These are phyloP conservation scores for Cercophora samala DNA, from an alignment of 495 filamentous ascomycete genomes.

Conservation along the genomic window DNA sequence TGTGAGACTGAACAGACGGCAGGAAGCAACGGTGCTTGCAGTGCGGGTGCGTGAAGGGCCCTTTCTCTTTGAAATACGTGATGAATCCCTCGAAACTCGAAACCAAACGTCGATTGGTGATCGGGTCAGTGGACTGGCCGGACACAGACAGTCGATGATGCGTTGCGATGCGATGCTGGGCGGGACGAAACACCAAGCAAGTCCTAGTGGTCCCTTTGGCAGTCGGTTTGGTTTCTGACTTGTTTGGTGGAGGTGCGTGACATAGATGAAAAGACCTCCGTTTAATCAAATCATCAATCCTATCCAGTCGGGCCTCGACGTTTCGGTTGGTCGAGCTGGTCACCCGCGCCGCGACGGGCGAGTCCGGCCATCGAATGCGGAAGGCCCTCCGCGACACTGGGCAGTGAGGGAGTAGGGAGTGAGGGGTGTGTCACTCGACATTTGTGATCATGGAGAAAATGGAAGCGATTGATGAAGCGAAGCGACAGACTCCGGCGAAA, in stretches of 20 bases:
- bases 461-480: conserved; percentile 13
- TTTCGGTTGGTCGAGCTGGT: conserved; percentile 19
- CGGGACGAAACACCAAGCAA: conserved; percentile 23
- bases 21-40: conserved; percentile 4
- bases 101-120: conserved; percentile 30
- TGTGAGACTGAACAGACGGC: conserved; percentile 22
- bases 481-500: conserved; percentile 9
- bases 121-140: conserved; percentile 13
- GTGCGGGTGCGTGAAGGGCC: conserved; percentile 9
- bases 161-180: conserved; percentile 31
- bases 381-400: conserved; percentile 25
- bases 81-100: conserved; percentile 17
- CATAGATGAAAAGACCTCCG: conserved; percentile 19
- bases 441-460: neutral
- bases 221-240: conserved; percentile 2
- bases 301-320: conserved; percentile 8
- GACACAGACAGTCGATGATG: conserved; percentile 20
- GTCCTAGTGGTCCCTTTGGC: neutral
- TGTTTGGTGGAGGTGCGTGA: conserved; percentile 24
- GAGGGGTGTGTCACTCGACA: conserved; percentile 8
- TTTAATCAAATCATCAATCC: conserved; percentile 5
- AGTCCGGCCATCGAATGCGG: conserved; percentile 30
- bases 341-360: conserved; percentile 11
- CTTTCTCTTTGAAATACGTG: conserved; percentile 2
- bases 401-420: conserved; percentile 1